Evolutionary conservation across 2,329 filamentous ascomycete genomes (phyloP), one percentile per base, ranked within the genome.

Genomic region (Fusarium anthophilum): DNA sequence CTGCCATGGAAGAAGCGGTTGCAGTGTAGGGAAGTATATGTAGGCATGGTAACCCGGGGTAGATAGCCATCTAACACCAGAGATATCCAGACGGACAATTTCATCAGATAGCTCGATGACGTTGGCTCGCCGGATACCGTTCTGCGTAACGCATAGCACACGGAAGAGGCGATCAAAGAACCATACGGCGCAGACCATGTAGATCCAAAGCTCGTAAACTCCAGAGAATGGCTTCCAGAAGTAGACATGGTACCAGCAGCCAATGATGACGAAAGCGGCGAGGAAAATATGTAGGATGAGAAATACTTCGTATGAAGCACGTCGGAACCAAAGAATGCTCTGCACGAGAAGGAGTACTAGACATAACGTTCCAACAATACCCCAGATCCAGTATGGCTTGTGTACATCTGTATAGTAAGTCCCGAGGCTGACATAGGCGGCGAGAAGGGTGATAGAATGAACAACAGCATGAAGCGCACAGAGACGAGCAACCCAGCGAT

Each of bases 101-200:
- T 53, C 18, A 22, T 53, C 18, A 6, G 50, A 53, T 3, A 53
- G 2, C 18, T 53, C 50, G 0, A 22, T 5, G 30, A 37, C n/a
- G 20, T 0, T 26, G 5, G 17, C 50, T 20, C 5, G 17, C 2
- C 32, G 4, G 2, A 53, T 3, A 2, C 50, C 18, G 0, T 26
- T 37, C 9, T 53, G 26, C 2, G n/a, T 13, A 6, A 53, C 13
- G 4, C n/a, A 18, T 8, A 53, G n/a, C 3, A 53, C 9, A 1
- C n/a, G 50, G 3, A 53, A 20, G n/a, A 37, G 13, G 0, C n/a
- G n/a, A 26, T 53, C 50, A 15, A 53, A 53, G n/a, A 37, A 37
- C 50, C 50, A 53, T 2, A 53, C 18, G 6, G 50, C 50, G 12
- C 50, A 37, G 0, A 53, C 32, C 50, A 53, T 53, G 13, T 53